phyloP scores from a whole-genome alignment of 306 rosid species.

The Elaeagnus macrophylla region DNA sequence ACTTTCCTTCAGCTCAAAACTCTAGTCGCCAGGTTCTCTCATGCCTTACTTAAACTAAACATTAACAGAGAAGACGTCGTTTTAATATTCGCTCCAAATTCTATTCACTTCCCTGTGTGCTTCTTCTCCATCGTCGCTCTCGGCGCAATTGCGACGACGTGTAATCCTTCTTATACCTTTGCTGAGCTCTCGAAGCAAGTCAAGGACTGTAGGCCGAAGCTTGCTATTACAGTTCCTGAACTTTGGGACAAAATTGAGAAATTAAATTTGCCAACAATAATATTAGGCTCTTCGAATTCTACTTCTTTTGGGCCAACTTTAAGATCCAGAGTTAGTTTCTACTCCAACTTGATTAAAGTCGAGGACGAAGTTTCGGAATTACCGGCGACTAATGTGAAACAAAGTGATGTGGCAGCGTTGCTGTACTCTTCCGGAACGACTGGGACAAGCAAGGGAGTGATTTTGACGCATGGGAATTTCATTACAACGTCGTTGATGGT shows the following conservation, averaged over 20 bases:
- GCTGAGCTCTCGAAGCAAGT: conserved; percentile 29
- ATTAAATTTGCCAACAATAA: neutral
- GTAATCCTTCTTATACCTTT: conserved; percentile 35
- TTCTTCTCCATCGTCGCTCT: conserved; percentile 46
- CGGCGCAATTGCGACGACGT: conserved; percentile 42
- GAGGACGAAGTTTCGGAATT: neutral
- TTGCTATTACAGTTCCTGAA: conserved; percentile 33
- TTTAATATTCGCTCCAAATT: conserved; percentile 35
- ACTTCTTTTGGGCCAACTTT: conserved; percentile 13
- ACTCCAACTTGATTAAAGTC: no score
- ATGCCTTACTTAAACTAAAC: conserved; percentile 19
- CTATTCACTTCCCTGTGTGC: conserved; percentile 35
- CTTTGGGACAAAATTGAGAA: conserved; percentile 8
- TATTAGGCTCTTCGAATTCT: conserved; percentile 49
- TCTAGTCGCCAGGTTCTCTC: conserved; percentile 37
- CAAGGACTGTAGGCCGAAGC: conserved; percentile 23
- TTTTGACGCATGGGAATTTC: conserved; percentile 42
- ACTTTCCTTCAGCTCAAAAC: conserved; percentile 20
- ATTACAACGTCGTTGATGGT: conserved; percentile 4
- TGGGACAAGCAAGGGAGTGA: conserved; percentile 45
- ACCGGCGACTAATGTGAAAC: conserved; percentile 19
- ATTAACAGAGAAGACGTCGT: conserved; percentile 38
- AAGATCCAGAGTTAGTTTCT: no score
- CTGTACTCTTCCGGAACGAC: conserved; percentile 59
- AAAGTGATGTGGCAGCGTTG: conserved; percentile 41